Evolutionary conservation across 164 flowering plant genomes (phyloP).

Genomic region (Vitis amurensis): DNA sequence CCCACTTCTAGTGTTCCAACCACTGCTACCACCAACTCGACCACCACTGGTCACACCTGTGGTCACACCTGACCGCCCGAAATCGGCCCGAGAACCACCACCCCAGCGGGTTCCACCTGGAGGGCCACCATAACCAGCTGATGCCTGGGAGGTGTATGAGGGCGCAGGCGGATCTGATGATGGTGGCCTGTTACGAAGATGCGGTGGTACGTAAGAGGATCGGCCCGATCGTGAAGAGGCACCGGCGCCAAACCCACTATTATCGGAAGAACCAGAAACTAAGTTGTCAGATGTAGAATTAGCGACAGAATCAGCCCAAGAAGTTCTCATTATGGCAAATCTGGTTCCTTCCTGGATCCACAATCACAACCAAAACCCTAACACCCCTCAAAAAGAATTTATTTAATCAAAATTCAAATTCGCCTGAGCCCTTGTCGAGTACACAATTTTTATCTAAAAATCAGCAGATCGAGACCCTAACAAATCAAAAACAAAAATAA

Average conservation of each 20-base stretch:
- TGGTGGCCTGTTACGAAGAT: constrained; percentile 41
- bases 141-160: constrained; percentile 1
- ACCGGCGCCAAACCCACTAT: constrained; percentile 10
- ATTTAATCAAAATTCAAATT: too few species aligned
- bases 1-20: constrained; percentile 42
- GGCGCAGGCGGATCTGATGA: constrained; percentile 27
- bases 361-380: not conserved
- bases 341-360: not conserved
- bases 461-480: too few species aligned
- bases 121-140: constrained; percentile 12
- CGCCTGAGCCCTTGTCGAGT: too few species aligned
- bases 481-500: too few species aligned
- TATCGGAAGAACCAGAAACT: constrained; percentile 18
- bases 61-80: constrained; percentile 11
- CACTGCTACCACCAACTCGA: constrained; percentile 23
- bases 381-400: not conserved
- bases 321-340: constrained; percentile 15
- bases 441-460: too few species aligned
- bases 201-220: constrained; percentile 43
- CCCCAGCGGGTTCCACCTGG: constrained; percentile 23
- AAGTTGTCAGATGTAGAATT: constrained; percentile 26
- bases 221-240: constrained; percentile 9
- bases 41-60: constrained; percentile 20
- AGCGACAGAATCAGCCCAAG: constrained; percentile 33
- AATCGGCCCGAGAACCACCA: constrained; percentile 26